Evolutionary conservation across 768 basidiomycete species (phyloP), one percentile per base, ranked within the genome.

Genomic region (Jaapia argillacea): DNA sequence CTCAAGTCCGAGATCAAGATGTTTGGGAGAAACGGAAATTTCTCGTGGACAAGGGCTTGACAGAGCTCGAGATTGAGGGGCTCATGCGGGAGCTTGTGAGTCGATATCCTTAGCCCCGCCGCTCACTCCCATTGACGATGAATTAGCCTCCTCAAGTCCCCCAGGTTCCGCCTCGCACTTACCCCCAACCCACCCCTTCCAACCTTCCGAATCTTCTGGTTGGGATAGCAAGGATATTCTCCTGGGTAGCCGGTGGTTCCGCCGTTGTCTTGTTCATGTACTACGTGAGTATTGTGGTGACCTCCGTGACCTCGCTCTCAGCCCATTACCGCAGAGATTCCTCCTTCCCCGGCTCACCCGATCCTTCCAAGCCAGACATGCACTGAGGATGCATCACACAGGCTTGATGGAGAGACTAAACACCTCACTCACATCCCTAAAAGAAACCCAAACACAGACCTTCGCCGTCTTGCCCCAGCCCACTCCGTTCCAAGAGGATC

Each of bases 121-220:
- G 28, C 10, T 33, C 28, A 10, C 16, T 33, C 10, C 28, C 10
- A 33, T 16, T 33, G 28, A 33, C 28, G 28, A 33, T 10, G 28
- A 18, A 13, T 28, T 66, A 57, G 52, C 58, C 57, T 13, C 45
- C 45, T 33, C 28, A 33, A 38, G 52, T 58, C 7, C 83, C 80
- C 6, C 45, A 58, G 4, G 59, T 88, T 26, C 85, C 85, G 16
- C 82, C 85, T 0, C 72, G 82, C 50, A 77, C 79, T 39, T 88
- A 88, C 52, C 85, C 85, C 3, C 74, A 72, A 47, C 72, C 68
- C 7, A 74, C 77, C 4, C 83, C 83, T 2, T 87, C 85, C 3
- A 75, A 72, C 51, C 61, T 88, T 1, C 84, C 84, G 0, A 68
- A 69, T 36, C 68, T 87, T 28, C 62, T 88, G n/a, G 57, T 78